Evolutionary conservation across 1,139 yeast genomes (phyloP).

Genomic region (Yamadazyma songkhlaensis): DNA sequence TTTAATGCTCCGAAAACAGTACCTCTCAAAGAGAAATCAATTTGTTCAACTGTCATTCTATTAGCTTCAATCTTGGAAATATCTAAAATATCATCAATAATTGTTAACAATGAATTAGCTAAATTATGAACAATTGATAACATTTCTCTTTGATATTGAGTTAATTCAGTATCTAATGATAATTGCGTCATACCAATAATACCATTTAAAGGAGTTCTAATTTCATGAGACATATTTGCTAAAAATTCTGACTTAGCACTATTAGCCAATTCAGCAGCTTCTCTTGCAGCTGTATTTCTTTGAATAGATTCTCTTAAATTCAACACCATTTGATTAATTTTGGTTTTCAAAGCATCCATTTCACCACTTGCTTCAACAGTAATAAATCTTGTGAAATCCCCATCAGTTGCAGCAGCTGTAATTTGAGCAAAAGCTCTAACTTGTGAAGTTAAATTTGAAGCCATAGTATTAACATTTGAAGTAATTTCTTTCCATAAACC

Average conservation of each 20-base stretch:
- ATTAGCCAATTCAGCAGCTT: slow-evolving; percentile 89
- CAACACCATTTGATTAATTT: slow-evolving; percentile 88
- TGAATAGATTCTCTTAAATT: slow-evolving; percentile 85
- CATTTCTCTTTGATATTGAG: slow-evolving; percentile 90
- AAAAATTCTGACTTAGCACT: slow-evolving; percentile 88
- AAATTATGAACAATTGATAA: slow-evolving; percentile 80
- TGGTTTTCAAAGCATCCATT: slow-evolving; percentile 89
- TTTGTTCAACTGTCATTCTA: slow-evolving; percentile 87
- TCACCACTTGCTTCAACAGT: slow-evolving; percentile 92
- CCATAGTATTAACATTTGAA: slow-evolving; percentile 92
- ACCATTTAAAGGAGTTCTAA: slow-evolving; percentile 90
- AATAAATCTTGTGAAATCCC: slow-evolving; percentile 85
- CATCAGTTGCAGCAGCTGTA: slow-evolving; percentile 92
- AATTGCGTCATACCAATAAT: slow-evolving; percentile 90
- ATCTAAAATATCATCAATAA: slow-evolving; percentile 86
- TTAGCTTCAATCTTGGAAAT: slow-evolving; percentile 90
- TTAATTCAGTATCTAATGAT: slow-evolving; percentile 79
- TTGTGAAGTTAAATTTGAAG: slow-evolving; percentile 84
- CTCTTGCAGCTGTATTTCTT: slow-evolving; percentile 89
- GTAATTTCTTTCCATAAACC: slow-evolving; percentile 92
- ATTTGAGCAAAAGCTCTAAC: slow-evolving; percentile 92
- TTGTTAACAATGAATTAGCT: slow-evolving; percentile 79
- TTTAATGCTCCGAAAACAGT: slow-evolving; percentile 87
- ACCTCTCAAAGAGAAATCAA: slow-evolving; percentile 79
- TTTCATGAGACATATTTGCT: slow-evolving; percentile 91